Conservation (phyloP, 2,329 filamentous ascomycete species). For the Fonsecaea multimorphosa region DNA sequence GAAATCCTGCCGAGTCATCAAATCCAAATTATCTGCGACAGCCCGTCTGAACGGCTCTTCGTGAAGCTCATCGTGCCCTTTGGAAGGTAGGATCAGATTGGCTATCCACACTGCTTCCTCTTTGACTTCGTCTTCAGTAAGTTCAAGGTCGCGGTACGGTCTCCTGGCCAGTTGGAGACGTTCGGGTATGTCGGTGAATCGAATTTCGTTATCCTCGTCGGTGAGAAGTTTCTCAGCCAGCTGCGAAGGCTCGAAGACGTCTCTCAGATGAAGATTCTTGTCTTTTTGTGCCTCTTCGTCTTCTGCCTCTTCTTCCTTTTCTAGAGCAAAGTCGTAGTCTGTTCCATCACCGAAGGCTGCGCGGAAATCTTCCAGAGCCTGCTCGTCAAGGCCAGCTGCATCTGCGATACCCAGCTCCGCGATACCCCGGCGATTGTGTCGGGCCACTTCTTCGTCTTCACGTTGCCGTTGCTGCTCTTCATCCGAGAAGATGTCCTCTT, state of each 20-base stretch:
- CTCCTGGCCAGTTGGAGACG: conserved; percentile 91
- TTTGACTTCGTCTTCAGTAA: conserved; percentile 82
- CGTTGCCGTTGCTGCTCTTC: conserved; percentile 76
- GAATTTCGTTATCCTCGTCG: conserved; percentile 91
- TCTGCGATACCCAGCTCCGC: conserved; percentile 74
- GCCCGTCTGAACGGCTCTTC: conserved; percentile 84
- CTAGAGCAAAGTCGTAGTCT: conserved; percentile 93
- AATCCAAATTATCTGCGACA: conserved; percentile 89
- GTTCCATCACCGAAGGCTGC: conserved; percentile 94
- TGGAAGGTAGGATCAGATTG: conserved; percentile 86
- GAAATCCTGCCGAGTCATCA: conserved; percentile 91
- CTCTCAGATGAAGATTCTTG: conserved; percentile 88
- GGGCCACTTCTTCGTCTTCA: conserved; percentile 85
- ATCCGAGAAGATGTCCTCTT: conserved; percentile 90
- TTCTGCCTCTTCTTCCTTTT: conserved; percentile 81
- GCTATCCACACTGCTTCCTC: conserved; percentile 94
- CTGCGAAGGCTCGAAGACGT: conserved; percentile 97
- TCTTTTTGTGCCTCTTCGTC: conserved; percentile 79
- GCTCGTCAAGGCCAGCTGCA: conserved; percentile 84
- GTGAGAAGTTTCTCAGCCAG: conserved; percentile 93
- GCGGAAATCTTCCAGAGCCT: conserved; percentile 93
- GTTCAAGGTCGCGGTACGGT: conserved; percentile 79
- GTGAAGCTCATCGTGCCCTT: conserved; percentile 73
- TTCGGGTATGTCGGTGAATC: conserved; percentile 87
- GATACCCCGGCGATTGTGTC: conserved; percentile 71